Evolutionary conservation across 2,329 filamentous ascomycete species (phyloP).

Genomic region (Mycosphaerella sp.): DNA sequence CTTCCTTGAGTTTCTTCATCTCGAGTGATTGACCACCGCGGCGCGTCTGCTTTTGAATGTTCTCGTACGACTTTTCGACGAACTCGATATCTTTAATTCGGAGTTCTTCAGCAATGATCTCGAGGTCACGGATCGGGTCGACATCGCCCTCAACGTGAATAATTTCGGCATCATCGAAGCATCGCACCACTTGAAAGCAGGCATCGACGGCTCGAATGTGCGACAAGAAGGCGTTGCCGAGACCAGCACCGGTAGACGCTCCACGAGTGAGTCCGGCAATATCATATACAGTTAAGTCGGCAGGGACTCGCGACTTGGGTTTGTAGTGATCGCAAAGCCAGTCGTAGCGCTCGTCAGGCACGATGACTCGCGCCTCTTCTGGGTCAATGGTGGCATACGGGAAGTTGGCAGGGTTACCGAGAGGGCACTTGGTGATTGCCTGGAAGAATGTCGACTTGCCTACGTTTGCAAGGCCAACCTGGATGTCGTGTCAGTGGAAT

Average conservation of each 20-base stretch:
- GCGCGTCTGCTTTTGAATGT: conserved; percentile 86
- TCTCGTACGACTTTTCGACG: conserved; percentile 88
- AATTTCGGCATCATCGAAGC: conserved; percentile 93
- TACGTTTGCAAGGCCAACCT: conserved; percentile 98
- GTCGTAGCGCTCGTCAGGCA: conserved; percentile 92
- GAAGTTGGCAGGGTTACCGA: conserved; percentile 99
- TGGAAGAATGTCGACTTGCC: conserved; percentile 99
- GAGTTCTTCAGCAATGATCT: conserved; percentile 95
- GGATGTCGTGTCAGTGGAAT: conserved; percentile 40
- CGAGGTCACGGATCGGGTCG: conserved; percentile 85
- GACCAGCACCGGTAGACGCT: conserved; percentile 92
- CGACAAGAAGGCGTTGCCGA: conserved; percentile 96
- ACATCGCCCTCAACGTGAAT: conserved; percentile 99
- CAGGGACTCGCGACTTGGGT: conserved; percentile 93
- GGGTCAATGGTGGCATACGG: conserved; percentile 99
- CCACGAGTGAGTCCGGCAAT: conserved; percentile 95
- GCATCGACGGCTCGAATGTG: conserved; percentile 74
- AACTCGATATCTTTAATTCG: conserved; percentile 99
- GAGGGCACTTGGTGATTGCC: conserved; percentile 93
- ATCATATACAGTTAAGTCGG: conserved; percentile 97
- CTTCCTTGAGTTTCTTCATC: conserved; percentile 95
- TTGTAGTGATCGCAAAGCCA: conserved; percentile 96
- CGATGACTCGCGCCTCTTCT: conserved; percentile 94
- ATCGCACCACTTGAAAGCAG: conserved; percentile 38
- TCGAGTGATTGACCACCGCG: conserved; percentile 92